Conservation (phyloP, 2,329 filamentous ascomycete genomes). For the Reticulascus tulasneorum region DNA sequence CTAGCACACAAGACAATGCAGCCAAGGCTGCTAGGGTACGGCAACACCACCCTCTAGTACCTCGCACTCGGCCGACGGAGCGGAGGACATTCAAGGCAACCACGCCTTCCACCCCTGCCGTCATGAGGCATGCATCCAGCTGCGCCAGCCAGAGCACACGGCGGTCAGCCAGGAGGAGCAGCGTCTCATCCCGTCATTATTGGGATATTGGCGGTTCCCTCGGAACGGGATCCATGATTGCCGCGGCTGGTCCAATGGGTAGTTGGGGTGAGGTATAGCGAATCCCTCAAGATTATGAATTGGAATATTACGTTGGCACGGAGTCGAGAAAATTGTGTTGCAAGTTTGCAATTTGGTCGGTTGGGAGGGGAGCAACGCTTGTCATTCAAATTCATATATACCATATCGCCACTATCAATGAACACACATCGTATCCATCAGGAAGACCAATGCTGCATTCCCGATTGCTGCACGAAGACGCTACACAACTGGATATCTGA, state of each 20-base stretch:
- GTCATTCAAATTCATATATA: no score
- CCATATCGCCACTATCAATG: no score
- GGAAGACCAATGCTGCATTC: no score
- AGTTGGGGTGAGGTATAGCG: slow-evolving; percentile 77
- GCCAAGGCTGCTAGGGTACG: slow-evolving; percentile 80
- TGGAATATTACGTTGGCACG: no score
- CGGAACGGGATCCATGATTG: slow-evolving; percentile 69
- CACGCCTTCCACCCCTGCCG: slow-evolving; percentile 44
- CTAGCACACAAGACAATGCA: slow-evolving; percentile 59
- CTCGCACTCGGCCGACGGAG: slow-evolving; percentile 49
- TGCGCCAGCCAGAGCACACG: slow-evolving; percentile 87
- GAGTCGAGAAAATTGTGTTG: no score
- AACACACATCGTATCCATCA: no score
- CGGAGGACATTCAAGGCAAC: slow-evolving; percentile 54
- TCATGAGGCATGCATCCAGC: slow-evolving; percentile 54
- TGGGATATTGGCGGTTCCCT: slow-evolving; percentile 86
- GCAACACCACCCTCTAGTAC: slow-evolving; percentile 83
- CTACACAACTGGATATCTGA: no score
- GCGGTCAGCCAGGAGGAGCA: slow-evolving; percentile 63
- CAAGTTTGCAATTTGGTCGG: no score
- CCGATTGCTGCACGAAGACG: no score
- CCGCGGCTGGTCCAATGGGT: slow-evolving; percentile 63
- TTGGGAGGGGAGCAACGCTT: no score
- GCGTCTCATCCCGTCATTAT: slow-evolving; percentile 75
- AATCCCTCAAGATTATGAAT: no score